Evolutionary conservation across 2,329 filamentous ascomycete genomes (phyloP).

Genomic region (Fusarium avenaceum): DNA sequence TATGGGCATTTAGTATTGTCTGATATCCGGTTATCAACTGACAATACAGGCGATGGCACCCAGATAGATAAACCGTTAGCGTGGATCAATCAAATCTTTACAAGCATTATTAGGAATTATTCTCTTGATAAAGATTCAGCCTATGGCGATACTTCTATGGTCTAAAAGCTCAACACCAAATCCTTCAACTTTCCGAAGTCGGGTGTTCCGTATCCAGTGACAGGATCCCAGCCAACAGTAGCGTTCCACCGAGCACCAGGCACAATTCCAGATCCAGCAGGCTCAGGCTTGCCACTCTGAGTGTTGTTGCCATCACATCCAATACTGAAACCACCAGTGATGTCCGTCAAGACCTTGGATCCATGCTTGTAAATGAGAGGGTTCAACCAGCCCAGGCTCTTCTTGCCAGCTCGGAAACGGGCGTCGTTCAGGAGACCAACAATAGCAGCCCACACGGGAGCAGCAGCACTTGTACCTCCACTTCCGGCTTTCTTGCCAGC

Average conservation of each 20-base stretch:
- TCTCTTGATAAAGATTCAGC: background rate
- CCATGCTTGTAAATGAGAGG: constrained; percentile 57
- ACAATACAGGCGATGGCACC: background rate
- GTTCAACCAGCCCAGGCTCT: constrained; percentile 64
- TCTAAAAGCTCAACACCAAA: constrained; percentile 16
- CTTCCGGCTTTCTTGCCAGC: constrained; percentile 46
- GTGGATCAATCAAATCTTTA: background rate
- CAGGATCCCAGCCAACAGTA: constrained; percentile 42
- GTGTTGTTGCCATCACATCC: constrained; percentile 50
- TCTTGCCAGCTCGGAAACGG: constrained; percentile 58
- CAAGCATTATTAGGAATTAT: background rate
- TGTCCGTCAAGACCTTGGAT: constrained; percentile 37
- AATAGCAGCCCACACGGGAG: constrained; percentile 63
- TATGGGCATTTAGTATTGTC: too few species aligned
- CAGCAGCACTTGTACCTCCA: constrained; percentile 59
- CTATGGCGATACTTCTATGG: background rate
- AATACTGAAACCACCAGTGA: constrained; percentile 52
- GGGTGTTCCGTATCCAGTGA: constrained; percentile 39
- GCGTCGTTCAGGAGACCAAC: constrained; percentile 64
- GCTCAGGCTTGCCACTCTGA: constrained; percentile 23
- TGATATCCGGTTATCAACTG: background rate
- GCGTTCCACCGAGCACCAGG: constrained; percentile 43
- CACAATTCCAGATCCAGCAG: constrained; percentile 29
- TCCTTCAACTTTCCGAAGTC: constrained; percentile 43
- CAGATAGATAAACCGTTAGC: background rate